These are phyloP conservation scores for Beauveria brongniartii DNA, from an alignment of 2,329 filamentous ascomycete genomes.

Conservation along the genomic window DNA sequence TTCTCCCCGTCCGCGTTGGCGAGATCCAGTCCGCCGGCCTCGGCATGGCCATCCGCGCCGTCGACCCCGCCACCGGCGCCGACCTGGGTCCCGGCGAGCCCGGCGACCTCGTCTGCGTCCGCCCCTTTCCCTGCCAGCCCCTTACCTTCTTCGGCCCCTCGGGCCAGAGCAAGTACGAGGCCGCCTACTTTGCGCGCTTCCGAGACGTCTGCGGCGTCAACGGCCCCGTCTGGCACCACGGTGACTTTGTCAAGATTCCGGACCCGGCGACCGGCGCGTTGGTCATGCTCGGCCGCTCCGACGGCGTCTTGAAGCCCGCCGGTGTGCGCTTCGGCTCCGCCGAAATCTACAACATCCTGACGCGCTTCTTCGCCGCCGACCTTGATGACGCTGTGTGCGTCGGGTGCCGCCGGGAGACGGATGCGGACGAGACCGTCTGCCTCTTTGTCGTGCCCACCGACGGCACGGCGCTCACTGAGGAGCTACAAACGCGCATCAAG, in stretches of 20 bases:
- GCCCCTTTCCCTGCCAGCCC: constrained; percentile 84
- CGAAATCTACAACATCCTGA: constrained; percentile 92
- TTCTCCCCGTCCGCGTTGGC: constrained; percentile 63
- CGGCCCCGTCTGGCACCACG: constrained; percentile 75
- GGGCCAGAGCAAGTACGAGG: constrained; percentile 64
- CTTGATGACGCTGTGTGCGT: constrained; percentile 85
- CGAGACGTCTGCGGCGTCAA: constrained; percentile 30
- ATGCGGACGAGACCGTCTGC: constrained; percentile 78
- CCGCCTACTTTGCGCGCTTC: constrained; percentile 85
- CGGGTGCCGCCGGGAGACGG: constrained; percentile 61
- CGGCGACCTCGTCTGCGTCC: constrained; percentile 80
- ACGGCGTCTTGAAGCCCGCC: constrained; percentile 86
- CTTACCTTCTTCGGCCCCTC: constrained; percentile 73
- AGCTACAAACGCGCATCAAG: constrained; percentile 57
- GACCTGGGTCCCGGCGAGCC: constrained; percentile 54
- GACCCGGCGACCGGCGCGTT: constrained; percentile 67
- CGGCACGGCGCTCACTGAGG: constrained; percentile 46
- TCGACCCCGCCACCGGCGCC: constrained; percentile 49
- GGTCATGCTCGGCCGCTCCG: constrained; percentile 84
- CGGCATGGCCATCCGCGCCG: constrained; percentile 65
- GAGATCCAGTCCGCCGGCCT: constrained; percentile 73
- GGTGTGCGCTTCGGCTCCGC: constrained; percentile 89
- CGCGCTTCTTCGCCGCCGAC: constrained; percentile 69
- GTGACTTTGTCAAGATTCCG: constrained; percentile 69
- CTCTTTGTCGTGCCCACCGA: constrained; percentile 75